phyloP scores from a whole-genome alignment of 352 stramenopile genomes.

The Phytophthora pseudosyringae region DNA sequence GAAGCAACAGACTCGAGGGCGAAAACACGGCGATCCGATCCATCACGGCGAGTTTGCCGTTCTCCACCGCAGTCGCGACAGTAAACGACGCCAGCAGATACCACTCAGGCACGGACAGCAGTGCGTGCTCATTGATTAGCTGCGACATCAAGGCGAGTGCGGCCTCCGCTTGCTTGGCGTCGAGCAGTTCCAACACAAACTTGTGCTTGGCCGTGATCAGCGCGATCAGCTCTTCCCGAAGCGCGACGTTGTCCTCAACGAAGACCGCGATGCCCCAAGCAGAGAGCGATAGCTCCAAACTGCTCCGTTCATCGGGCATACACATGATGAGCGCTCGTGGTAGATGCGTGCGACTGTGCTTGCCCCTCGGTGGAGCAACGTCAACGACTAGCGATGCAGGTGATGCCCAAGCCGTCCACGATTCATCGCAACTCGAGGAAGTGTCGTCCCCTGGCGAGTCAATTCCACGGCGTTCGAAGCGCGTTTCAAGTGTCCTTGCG shows the following conservation, averaged over 20 bases:
- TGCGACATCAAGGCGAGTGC: constrained; percentile 51
- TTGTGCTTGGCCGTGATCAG: constrained; percentile 45
- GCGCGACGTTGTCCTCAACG: constrained; percentile 8
- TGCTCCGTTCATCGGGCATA: constrained; percentile 9
- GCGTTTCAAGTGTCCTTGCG: background rate
- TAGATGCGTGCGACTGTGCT: constrained; percentile 28
- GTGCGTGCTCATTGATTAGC: constrained; percentile 58
- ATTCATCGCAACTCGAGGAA: background rate
- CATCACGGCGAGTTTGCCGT: constrained; percentile 37
- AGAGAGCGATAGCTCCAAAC: constrained; percentile 14
- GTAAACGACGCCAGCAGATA: constrained; percentile 43
- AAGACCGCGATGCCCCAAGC: constrained; percentile 27
- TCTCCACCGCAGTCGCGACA: constrained; percentile 41
- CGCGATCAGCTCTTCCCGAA: constrained; percentile 30
- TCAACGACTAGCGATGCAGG: constrained; percentile 23
- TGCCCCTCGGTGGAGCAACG: constrained; percentile 24
- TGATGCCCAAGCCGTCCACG: constrained; percentile 14
- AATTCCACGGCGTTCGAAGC: background rate
- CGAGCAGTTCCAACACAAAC: constrained; percentile 52
- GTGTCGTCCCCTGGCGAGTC: background rate
- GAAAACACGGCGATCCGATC: constrained; percentile 20
- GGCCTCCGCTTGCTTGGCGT: constrained; percentile 33
- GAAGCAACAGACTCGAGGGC: background rate
- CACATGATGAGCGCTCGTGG: constrained; percentile 32
- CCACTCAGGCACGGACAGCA: constrained; percentile 60